Percentiles rank a stretch among this genome's conserved stretches.
These are phyloP conservation scores for Metarhizium guizhouense DNA, from an alignment of 2,329 filamentous ascomycete genomes.

Conservation along the genomic window DNA sequence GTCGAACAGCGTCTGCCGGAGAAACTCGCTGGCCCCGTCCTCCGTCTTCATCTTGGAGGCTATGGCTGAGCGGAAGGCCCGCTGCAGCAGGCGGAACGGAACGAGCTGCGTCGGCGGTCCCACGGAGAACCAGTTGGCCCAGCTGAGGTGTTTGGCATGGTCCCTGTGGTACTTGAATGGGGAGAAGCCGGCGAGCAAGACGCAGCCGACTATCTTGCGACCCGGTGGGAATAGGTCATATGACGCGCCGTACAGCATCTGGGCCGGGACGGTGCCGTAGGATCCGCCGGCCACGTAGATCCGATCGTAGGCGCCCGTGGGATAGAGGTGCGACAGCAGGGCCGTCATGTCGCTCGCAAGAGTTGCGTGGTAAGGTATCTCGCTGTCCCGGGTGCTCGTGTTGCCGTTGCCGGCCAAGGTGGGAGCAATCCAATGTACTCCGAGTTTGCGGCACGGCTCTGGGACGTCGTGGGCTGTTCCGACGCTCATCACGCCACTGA, in stretches of 20 bases:
- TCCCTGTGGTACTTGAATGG: slow-evolving; percentile 10
- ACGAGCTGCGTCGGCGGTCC: slow-evolving; percentile 9
- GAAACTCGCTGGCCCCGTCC: slow-evolving; percentile 10
- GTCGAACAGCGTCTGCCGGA: slow-evolving; percentile 7
- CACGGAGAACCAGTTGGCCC: slow-evolving; percentile 12
- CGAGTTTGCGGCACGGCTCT: slow-evolving; percentile 4
- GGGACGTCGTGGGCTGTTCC: slow-evolving; percentile 11
- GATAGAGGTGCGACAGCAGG: slow-evolving; percentile 11
- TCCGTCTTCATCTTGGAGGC: slow-evolving; percentile 7
- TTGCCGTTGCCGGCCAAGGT: slow-evolving; percentile 11
- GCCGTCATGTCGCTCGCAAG: slow-evolving; percentile 9
- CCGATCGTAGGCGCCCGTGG: slow-evolving; percentile 5
- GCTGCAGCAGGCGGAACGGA: slow-evolving; percentile 11
- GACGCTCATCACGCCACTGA: slow-evolving; percentile 13
- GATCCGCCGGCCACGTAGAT: slow-evolving; percentile 13
- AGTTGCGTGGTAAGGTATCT: slow-evolving; percentile 6
- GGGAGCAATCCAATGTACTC: slow-evolving; percentile 11
- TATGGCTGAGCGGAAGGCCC: slow-evolving; percentile 6
- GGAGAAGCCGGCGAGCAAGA: slow-evolving; percentile 12
- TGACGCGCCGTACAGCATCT: slow-evolving; percentile 14
- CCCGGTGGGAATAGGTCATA: slow-evolving; percentile 12
- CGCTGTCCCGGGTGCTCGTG: slow-evolving; percentile 6
- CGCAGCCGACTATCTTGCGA: slow-evolving; percentile 10
- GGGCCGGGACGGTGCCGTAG: slow-evolving; percentile 14
- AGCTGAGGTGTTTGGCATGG: slow-evolving; percentile 10